A percentile compares a stretch with the other conserved stretches of the same genome.
phyloP scores from a whole-genome alignment of 2,329 filamentous ascomycete species.

The Colletotrichum chlorophyti region DNA sequence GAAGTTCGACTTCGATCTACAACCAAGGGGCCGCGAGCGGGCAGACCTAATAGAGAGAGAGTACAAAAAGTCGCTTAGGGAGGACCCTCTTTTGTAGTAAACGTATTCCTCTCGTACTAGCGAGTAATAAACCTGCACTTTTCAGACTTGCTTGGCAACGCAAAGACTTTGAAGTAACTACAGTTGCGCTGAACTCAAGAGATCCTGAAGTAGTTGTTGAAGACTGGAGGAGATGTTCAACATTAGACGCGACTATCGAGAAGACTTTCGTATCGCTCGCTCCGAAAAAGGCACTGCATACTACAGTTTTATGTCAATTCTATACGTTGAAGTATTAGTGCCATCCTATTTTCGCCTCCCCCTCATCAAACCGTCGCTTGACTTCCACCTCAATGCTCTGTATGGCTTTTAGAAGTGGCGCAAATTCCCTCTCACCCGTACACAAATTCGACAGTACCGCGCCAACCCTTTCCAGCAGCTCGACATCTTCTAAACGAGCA shows the following conservation, averaged over 20 bases:
- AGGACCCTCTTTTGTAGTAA: slow-evolving; percentile 11
- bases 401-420: slow-evolving; percentile 35
- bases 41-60: slow-evolving; percentile 13
- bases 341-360: too few species aligned
- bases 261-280: too few species aligned
- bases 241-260: too few species aligned
- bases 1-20: slow-evolving; percentile 15
- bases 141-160: too few species aligned
- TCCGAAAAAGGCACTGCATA: too few species aligned
- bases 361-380: background rate
- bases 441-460: slow-evolving; percentile 30
- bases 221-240: too few species aligned
- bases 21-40: slow-evolving; percentile 2
- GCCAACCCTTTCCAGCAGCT: slow-evolving; percentile 30
- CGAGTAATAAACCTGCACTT: background rate
- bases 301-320: too few species aligned
- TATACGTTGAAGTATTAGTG: too few species aligned
- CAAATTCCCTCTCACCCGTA: slow-evolving; percentile 34
- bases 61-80: slow-evolving; percentile 6
- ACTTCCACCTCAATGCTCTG: slow-evolving; percentile 35
- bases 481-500: slow-evolving; percentile 30
- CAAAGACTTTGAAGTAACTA: too few species aligned
- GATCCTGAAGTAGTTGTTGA: too few species aligned
- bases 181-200: too few species aligned
- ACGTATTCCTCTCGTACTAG: accelerated